Conservation (phyloP, 805 yeast genomes). For the Wickerhamiella brachini region DNA sequence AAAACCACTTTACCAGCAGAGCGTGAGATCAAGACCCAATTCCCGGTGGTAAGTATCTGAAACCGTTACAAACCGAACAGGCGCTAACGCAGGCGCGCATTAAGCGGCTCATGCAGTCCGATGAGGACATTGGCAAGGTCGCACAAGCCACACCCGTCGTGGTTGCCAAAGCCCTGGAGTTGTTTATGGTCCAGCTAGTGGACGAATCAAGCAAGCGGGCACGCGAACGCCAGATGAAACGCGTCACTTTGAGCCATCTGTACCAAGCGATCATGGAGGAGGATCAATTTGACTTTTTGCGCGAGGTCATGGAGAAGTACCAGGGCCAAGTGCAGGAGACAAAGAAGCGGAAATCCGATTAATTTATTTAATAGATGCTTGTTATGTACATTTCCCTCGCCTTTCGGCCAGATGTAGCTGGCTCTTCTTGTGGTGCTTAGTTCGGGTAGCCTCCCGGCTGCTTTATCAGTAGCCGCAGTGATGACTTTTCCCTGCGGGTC, state of each 20-base stretch:
- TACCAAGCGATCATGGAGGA: slow-evolving; percentile 70
- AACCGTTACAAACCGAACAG: background rate
- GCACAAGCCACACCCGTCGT: slow-evolving; percentile 99
- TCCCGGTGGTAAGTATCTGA: slow-evolving; percentile 26
- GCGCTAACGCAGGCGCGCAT: slow-evolving; percentile 50
- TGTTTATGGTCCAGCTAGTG: slow-evolving; percentile 79
- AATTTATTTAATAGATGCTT: background rate
- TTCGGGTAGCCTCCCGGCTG: no score
- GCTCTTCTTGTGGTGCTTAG: no score
- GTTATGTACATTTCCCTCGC: background rate
- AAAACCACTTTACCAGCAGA: slow-evolving; percentile 8
- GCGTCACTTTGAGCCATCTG: slow-evolving; percentile 72
- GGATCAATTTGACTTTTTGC: slow-evolving; percentile 87
- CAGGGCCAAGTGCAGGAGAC: slow-evolving; percentile 26
- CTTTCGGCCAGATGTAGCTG: no score
- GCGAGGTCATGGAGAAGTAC: slow-evolving; percentile 55
- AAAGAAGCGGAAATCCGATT: slow-evolving; percentile 7
- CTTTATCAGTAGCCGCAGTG: background rate
- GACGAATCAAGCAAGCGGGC: slow-evolving; percentile 75
- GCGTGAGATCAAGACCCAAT: slow-evolving; percentile 28
- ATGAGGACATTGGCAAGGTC: slow-evolving; percentile 95
- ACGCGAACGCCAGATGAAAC: slow-evolving; percentile 53
- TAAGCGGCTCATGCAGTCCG: slow-evolving; percentile 93
- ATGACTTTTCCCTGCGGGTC: background rate
- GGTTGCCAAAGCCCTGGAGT: slow-evolving; percentile 87